Evolutionary conservation across 2,329 filamentous ascomycete species (phyloP).

Genomic region (Pseudocercospora cruenta): DNA sequence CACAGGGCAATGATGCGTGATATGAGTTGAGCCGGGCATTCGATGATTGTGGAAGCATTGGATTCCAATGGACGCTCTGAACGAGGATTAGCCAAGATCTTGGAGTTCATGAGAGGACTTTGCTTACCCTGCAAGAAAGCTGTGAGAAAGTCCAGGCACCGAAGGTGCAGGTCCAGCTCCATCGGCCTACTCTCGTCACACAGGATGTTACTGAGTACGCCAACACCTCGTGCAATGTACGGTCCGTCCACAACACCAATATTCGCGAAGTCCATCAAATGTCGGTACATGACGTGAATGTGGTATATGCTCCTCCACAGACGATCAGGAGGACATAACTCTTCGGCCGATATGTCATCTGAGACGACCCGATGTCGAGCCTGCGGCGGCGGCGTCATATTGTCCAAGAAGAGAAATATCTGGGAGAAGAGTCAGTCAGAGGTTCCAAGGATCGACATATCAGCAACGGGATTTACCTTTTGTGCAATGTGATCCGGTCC

Average conservation of each 20-base stretch:
- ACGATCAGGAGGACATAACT: conserved; percentile 69
- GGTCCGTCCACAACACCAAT: conserved; percentile 34
- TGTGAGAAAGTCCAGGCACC: conserved; percentile 27
- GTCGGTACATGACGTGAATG: conserved; percentile 66
- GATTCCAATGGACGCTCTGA: conserved; percentile 22
- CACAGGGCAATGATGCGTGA: conserved; percentile 28
- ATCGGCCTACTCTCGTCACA: conserved; percentile 24
- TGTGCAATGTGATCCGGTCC: conserved; percentile 61
- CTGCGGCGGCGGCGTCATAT: conserved; percentile 44
- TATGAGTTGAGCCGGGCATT: conserved; percentile 27
- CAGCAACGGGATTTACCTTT: conserved; percentile 17
- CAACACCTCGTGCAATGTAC: conserved; percentile 35
- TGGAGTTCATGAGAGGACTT: neutral
- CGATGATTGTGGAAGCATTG: conserved; percentile 26
- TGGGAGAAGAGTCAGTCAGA: conserved; percentile 40
- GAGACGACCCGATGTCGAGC: conserved; percentile 60
- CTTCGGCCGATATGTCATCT: conserved; percentile 55
- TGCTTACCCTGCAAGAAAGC: conserved; percentile 30
- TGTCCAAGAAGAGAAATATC: conserved; percentile 69
- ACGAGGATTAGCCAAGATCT: neutral
- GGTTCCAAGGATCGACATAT: neutral
- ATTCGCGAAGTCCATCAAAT: conserved; percentile 49
- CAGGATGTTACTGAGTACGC: conserved; percentile 31
- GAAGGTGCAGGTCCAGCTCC: conserved; percentile 16
- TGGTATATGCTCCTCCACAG: conserved; percentile 72